These are phyloP conservation scores for Fomitopsis schrenkii DNA, from an alignment of 1,284 basidiomycete species.

Conservation along the genomic window DNA sequence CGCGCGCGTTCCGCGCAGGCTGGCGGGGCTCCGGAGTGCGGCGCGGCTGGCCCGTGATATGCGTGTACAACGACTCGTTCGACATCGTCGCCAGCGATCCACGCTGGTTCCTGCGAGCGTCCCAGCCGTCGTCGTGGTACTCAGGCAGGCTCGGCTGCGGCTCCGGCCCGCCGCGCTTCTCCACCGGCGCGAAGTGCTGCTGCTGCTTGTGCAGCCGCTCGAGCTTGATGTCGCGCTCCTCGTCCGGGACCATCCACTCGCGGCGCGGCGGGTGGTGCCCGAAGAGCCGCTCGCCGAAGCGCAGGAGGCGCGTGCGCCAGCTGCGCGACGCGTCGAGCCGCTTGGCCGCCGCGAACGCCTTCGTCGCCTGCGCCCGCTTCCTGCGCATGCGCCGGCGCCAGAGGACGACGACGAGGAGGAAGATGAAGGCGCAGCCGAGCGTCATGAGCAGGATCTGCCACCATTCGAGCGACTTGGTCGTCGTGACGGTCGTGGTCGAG, in stretches of 20 bases:
- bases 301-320: slow-evolving; percentile 53
- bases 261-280: slow-evolving; percentile 34
- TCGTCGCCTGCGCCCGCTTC: slow-evolving; percentile 60
- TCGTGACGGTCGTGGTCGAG: slow-evolving; percentile 34
- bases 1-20: slow-evolving; percentile 46
- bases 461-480: slow-evolving; percentile 48
- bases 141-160: slow-evolving; percentile 25
- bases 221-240: slow-evolving; percentile 37
- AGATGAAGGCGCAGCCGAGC: slow-evolving; percentile 74
- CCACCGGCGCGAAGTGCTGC: slow-evolving; percentile 41
- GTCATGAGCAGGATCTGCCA: slow-evolving; percentile 83
- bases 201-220: slow-evolving; percentile 43
- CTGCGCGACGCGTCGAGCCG: slow-evolving; percentile 38
- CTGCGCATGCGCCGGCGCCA: slow-evolving; percentile 69
- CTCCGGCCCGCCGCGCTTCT: slow-evolving; percentile 46
- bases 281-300: slow-evolving; percentile 56
- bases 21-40: slow-evolving; percentile 61
- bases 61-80: slow-evolving; percentile 60
- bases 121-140: slow-evolving; percentile 17
- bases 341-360: slow-evolving; percentile 59
- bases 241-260: slow-evolving; percentile 21
- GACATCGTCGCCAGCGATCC: slow-evolving; percentile 32
- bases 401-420: slow-evolving; percentile 56
- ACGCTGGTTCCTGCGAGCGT: slow-evolving; percentile 1
- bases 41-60: slow-evolving; percentile 58